Conservation (phyloP, 306 rosid species). For the Neltuma alba region DNA sequence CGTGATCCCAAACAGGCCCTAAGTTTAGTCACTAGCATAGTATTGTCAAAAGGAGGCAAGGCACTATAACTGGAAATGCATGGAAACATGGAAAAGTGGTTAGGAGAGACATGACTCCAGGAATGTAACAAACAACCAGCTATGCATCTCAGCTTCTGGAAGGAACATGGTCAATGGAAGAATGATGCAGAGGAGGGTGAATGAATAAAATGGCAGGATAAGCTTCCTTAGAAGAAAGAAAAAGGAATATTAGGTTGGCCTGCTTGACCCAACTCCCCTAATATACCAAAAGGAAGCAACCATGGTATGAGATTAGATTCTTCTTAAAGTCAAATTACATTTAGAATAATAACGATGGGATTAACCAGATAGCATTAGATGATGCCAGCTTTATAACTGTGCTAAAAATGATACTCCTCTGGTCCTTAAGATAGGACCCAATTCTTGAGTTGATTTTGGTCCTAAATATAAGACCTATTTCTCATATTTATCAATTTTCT, state of each 20-base stretch:
- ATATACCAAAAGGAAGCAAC: slow-evolving; percentile 35
- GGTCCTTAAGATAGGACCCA: too few species aligned
- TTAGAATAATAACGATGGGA: slow-evolving; percentile 13
- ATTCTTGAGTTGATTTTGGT: too few species aligned
- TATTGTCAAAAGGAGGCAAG: too few species aligned
- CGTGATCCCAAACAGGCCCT: too few species aligned
- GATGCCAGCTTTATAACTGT: background rate
- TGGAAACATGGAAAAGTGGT: slow-evolving; percentile 81
- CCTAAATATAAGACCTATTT: too few species aligned
- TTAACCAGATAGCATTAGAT: slow-evolving; percentile 20
- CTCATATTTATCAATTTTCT: too few species aligned
- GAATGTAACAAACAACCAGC: slow-evolving; percentile 95
- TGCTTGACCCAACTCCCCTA: slow-evolving; percentile 87
- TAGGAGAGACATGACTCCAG: slow-evolving; percentile 87
- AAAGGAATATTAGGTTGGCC: slow-evolving; percentile 78
- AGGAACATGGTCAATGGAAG: too few species aligned
- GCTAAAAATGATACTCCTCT: background rate
- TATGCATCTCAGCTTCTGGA: too few species aligned
- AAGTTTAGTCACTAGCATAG: too few species aligned
- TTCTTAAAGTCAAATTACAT: slow-evolving; percentile 32
- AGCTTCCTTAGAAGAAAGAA: too few species aligned
- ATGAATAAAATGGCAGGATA: too few species aligned
- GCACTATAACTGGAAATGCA: slow-evolving; percentile 88
- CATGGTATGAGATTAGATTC: slow-evolving; percentile 22
- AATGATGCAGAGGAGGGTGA: too few species aligned